Base-by-base conservation (phyloP, 2,329 filamentous ascomycete genomes). In the Colletotrichum viniferum region DNA sequence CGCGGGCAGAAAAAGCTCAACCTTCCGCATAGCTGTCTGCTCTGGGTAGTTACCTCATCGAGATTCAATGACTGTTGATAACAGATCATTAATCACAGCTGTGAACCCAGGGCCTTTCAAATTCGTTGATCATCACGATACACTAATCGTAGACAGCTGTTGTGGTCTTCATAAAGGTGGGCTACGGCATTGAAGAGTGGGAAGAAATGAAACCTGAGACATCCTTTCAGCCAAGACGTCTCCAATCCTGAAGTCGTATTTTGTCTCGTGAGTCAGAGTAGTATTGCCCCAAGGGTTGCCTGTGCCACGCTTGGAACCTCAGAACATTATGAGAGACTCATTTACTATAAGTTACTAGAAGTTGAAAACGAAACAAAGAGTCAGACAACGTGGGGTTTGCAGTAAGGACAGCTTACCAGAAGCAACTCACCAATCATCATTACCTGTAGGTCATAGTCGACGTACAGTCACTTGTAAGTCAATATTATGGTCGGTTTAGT, bases 31-130 rank as follows among this genome's bases (percentile, higher is more conserved):
- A 4, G n/a, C n/a, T 52, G n/a, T 12, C 43, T 48, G 3, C n/a
- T 16, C 10, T 48, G 3, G 5, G 43, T 2, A 21, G n/a, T 13
- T 13, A 6, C 5, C n/a, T 21, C n/a, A 7, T 21, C 18, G n/a
- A 48, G 43, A 52, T 52, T 13, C 12, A 13, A 24, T 4, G 6
- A 7, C 10, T 21, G 43, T 13, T 13, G 10, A 52, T 21, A 7
- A 24, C n/a, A 14, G 9, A 4, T 48, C 43, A 21, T 48, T 18
- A 38, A 18, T 38, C 36, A 38, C 36, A 38, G 8, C 4, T 18
- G 0, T 38, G 36, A 18, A 38, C 4, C 7, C 4, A 10, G 0
- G 1, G 16, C 7, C 8, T 1, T 0, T 38, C 0, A 38, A 38
- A 0, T 5, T 10, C 16, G 5, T 8, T 10, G 8, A 9, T 38